Percentiles rank a stretch among this genome's conserved stretches.
Evolutionary conservation across 306 rosid genomes (phyloP).

Genomic region (Senna siamea): DNA sequence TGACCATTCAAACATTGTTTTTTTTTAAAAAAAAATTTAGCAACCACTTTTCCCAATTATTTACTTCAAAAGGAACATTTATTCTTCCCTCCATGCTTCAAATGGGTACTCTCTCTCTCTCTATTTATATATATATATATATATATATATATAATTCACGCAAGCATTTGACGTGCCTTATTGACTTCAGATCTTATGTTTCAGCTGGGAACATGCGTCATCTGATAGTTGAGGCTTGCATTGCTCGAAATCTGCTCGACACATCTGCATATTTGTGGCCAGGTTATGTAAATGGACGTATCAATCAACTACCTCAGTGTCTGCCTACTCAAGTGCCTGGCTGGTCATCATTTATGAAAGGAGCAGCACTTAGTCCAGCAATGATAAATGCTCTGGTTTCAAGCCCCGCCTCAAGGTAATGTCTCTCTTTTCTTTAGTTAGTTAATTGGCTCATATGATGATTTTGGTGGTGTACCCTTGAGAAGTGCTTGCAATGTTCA

Average conservation of each 20-base stretch:
- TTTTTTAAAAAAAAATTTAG: constrained; percentile 13
- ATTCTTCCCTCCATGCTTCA: background rate
- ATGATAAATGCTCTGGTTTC: constrained; percentile 78
- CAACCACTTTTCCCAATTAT: constrained; percentile 12
- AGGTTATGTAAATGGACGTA: constrained; percentile 76
- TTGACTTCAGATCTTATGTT: constrained; percentile 26
- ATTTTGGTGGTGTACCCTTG: background rate
- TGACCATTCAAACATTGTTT: background rate
- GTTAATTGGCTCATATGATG: background rate
- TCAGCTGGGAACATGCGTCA: constrained; percentile 98
- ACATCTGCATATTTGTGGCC: constrained; percentile 91
- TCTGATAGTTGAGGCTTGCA: constrained; percentile 95
- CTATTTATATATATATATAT: too few relatives aligned
- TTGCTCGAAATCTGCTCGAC: constrained; percentile 84
- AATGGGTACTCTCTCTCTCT: background rate
- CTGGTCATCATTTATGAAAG: constrained; percentile 91
- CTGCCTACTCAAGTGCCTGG: constrained; percentile 77
- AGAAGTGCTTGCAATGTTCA: constrained; percentile 3
- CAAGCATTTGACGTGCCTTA: background rate
- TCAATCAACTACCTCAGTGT: constrained; percentile 80
- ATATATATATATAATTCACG: background rate
- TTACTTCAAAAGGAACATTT: constrained; percentile 20
- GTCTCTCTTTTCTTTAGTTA: constrained; percentile 17
- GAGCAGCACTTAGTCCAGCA: constrained; percentile 67
- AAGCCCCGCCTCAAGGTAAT: constrained; percentile 94